phyloP scores from a whole-genome alignment of 371 early-diverging fungal species.

The Mortierella sp. region DNA sequence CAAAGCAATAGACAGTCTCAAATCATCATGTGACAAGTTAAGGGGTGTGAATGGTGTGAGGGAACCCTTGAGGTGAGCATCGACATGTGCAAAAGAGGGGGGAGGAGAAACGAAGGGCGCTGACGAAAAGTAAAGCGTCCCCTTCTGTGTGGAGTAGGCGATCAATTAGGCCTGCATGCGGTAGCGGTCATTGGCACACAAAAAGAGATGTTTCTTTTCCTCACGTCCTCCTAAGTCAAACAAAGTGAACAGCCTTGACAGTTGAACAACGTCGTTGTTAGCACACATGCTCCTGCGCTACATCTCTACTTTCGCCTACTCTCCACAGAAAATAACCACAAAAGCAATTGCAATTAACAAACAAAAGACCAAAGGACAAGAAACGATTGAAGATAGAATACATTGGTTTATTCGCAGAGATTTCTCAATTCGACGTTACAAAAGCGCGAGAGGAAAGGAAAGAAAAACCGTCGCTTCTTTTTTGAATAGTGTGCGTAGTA shows the following conservation, averaged over 20 bases:
- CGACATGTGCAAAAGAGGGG: slow-evolving; percentile 1
- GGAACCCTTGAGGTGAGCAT: not conserved
- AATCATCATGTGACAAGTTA: not conserved
- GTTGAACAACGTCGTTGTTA: not conserved
- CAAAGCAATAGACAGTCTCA: not conserved
- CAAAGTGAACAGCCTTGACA: not conserved
- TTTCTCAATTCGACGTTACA: slow-evolving; percentile 6
- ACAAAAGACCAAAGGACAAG: not conserved
- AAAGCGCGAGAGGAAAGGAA: slow-evolving; percentile 14
- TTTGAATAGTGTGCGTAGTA: not conserved
- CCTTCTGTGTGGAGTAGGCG: not conserved
- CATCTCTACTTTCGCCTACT: not conserved
- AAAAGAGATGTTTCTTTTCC: not conserved
- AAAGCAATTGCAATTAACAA: not conserved
- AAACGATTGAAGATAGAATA: slow-evolving; percentile 5
- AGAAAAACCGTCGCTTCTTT: slow-evolving; percentile 1
- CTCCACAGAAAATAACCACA: not conserved
- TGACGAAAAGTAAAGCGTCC: not conserved
- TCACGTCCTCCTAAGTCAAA: not conserved
- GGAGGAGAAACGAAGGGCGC: no score
- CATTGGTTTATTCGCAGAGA: slow-evolving; percentile 12
- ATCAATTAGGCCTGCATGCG: not conserved
- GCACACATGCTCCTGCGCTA: not conserved
- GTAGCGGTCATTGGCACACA: not conserved
- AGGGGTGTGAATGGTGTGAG: not conserved